phyloP scores from a whole-genome alignment of 805 yeast species.

The Metschnikowia koreensis region DNA sequence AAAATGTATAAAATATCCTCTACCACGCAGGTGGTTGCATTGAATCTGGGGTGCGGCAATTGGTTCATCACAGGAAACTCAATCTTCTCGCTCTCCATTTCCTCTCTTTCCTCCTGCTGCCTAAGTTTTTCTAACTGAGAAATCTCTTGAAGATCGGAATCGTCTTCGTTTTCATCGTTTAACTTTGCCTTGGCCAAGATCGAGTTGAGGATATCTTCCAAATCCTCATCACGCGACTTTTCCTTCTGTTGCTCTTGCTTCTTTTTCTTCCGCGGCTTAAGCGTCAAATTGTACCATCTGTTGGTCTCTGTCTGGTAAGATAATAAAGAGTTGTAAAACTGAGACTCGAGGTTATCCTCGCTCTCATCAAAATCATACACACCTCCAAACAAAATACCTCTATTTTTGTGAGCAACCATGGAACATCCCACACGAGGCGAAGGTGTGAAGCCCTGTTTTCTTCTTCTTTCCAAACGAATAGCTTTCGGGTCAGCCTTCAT shows the following conservation, averaged over 20 bases:
- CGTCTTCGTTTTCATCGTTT: conserved; percentile 50
- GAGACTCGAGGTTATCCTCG: conserved; percentile 84
- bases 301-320: conserved; percentile 84
- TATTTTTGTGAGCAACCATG: conserved; percentile 81
- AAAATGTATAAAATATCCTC: conserved; percentile 81
- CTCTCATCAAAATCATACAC: conserved; percentile 94
- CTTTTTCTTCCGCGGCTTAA: conserved; percentile 61
- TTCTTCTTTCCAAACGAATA: conserved; percentile 84
- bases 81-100: conserved; percentile 38
- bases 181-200: conserved; percentile 73
- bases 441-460: conserved; percentile 87
- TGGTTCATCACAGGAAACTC: conserved; percentile 57
- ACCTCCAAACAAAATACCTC: conserved; percentile 94
- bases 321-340: conserved; percentile 74
- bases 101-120: conserved; percentile 38
- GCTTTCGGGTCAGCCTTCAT: conserved; percentile 81
- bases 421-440: conserved; percentile 94
- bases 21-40: conserved; percentile 78
- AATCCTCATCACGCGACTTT: conserved; percentile 67
- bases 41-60: conserved; percentile 87
- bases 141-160: conserved; percentile 35
- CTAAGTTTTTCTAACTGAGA: conserved; percentile 37
- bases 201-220: conserved; percentile 76
- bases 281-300: conserved; percentile 76
- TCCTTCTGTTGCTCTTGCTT: conserved; percentile 39